Base-by-base conservation (phyloP, 139 green algal genomes). In the Asterochloris erici region DNA sequence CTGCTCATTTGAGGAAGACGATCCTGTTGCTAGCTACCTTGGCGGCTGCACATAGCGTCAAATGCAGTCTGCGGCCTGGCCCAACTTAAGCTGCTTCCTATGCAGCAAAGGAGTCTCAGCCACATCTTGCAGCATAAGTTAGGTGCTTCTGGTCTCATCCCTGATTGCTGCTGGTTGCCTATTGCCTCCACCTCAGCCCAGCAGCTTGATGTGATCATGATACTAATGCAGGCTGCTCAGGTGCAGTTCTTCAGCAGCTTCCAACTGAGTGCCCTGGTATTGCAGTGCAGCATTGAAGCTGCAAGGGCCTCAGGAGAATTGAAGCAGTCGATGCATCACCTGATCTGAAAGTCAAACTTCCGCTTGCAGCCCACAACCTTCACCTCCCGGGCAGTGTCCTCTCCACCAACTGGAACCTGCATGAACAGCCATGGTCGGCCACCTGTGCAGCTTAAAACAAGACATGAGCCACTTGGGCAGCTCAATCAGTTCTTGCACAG, bases 331-430 rank as follows among this genome's bases (percentile, higher is more conserved):
- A 14, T 28, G 12, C 10, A 23, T 69, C 19, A 80, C 76, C 76
- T 80, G 47, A 79, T 24, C 0, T 78, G n/a, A 78, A 98, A 99
- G 14, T 73, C 71, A 83, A 98, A 97, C 11, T 86, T 29, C 0
- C 85, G 87, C 80, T 86, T 87, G 62, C 29, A n/a, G 24, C 91
- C 89, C 60, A 94, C 87, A 78, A 78, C 23, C 10, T 73, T 75
- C 21, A 96, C 63, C 68, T 91, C 47, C 0, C 66, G 83, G 14
- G 94, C 91, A 12, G 87, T 69, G 61, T 97, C 94, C 74, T 99
- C 96, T 0, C 91, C 95, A 27, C 95, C 96, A 0, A 94, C 63
- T 0, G 97, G 96, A 17, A 62, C 82, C 82, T 85, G 82, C 21
- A 29, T 27, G 61, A 26, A 17, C 16, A 82, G 47, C 21, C 93